Evolutionary conservation across 225 moss, liverwort and hornwort genomes (phyloP), one percentile per base, ranked within the genome.

Genomic region (Thuidium tamariscinum): DNA sequence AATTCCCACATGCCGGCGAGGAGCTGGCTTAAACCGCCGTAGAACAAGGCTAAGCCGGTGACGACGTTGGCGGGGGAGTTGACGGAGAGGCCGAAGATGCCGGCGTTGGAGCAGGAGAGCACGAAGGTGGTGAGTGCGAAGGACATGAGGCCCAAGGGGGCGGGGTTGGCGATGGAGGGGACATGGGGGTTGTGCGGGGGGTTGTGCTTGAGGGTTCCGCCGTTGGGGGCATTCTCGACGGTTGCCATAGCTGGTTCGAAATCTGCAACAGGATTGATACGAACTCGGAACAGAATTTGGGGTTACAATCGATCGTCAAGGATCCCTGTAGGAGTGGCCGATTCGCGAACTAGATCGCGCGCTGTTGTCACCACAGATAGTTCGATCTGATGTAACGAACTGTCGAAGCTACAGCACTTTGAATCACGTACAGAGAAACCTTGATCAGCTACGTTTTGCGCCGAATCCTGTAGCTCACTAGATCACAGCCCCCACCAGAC

Each of bases 1-100:
- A 96, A 94, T 86, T 92, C 96, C 94, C 95, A 95, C 94, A 96
- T 96, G 27, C 94, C 95, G 13, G 96, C 95, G 32, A 93, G 60
- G 11, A 93, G 9, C 81, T 94, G 96, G 9, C 89, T 83, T 0
- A 95, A 0, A 3, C 95, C 96, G 11, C 95, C 96, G 69, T 95
- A 95, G 55, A 94, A 92, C 74, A 93, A 6, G 9, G 95, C 96
- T 49, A 95, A 32, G 3, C 96, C 96, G 2, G 80, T 62, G 5
- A 96, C 90, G 11, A 90, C 90, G 86, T 91, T 89, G 3, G 84
- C 2, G 0, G 93, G 94, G 21, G 92, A 41, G 2, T 85, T 44
- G n/a, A 81, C 82, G 17, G 83, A 81, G 5, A 87, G 66, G 5
- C 93, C 92, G 52, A 79, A 91, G 16, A 93, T 70, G 20, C 92